Evolutionary conservation across 169 alveolate species (phyloP).

Genomic region (Eimeria acervulina): DNA sequence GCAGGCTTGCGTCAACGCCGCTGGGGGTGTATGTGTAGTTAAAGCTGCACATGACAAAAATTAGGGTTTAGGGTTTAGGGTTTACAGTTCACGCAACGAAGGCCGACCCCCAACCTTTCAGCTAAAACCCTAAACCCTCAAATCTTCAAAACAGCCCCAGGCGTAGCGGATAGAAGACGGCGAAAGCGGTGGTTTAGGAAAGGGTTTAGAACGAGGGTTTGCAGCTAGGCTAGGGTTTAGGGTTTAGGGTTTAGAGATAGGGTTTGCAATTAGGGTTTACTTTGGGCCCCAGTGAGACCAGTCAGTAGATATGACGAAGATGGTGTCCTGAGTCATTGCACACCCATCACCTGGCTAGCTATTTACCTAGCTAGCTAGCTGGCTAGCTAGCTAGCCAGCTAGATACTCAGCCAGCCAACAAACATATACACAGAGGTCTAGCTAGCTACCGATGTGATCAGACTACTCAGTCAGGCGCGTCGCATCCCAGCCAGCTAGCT

Average conservation of each 20-base stretch:
- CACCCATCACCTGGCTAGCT: background rate
- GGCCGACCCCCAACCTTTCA: background rate
- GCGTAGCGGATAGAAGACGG: background rate
- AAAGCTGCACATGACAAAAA: background rate
- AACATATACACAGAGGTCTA: background rate
- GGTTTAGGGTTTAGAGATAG: slow-evolving; percentile 23
- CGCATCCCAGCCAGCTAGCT: background rate
- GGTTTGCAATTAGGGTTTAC: slow-evolving; percentile 34
- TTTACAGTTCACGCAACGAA: background rate
- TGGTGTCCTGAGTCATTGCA: slow-evolving; percentile 1
- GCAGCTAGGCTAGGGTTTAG: background rate
- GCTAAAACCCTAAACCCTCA: slow-evolving; percentile 26
- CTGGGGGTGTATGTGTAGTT: background rate
- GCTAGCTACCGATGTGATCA: background rate
- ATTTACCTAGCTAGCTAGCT: background rate
- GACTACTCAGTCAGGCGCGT: background rate
- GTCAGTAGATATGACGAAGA: slow-evolving; percentile 11
- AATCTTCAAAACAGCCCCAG: background rate
- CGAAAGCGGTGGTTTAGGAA: background rate
- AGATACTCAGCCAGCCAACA: background rate
- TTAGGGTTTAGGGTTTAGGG: slow-evolving; percentile 26
- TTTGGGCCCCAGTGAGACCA: slow-evolving; percentile 48
- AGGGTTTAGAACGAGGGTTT: background rate
- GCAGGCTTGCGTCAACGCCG: background rate
- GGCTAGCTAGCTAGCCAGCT: background rate